phyloP scores from a whole-genome alignment of 306 rosid genomes.

The Adenanthera pavonina region DNA sequence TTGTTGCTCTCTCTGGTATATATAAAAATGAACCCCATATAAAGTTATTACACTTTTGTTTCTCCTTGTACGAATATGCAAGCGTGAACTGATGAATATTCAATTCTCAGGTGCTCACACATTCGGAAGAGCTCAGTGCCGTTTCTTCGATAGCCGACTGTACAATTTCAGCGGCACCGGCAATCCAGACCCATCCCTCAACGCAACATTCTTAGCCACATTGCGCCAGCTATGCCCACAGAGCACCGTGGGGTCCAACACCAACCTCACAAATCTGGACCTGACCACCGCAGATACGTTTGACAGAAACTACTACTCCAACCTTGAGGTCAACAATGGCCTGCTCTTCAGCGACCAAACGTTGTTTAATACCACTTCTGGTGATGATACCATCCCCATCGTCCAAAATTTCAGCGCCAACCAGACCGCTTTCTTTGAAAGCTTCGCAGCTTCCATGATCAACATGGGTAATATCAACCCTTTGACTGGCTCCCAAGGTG shows the following conservation, averaged over 20 bases:
- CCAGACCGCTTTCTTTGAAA: not conserved
- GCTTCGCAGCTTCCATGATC: conserved; percentile 11
- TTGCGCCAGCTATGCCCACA: not conserved
- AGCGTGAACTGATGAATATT: too few species aligned
- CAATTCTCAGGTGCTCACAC: conserved; percentile 35
- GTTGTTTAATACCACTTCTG: not conserved
- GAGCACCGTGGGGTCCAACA: not conserved
- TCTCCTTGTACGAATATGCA: too few species aligned
- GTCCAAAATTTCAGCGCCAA: not conserved
- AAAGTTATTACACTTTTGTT: too few species aligned
- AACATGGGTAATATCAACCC: conserved; percentile 26
- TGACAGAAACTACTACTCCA: not conserved
- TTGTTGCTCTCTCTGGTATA: conserved; percentile 53
- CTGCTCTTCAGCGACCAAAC: conserved; percentile 15
- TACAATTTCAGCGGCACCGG: not conserved
- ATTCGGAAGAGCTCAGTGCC: conserved; percentile 32
- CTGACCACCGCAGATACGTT: conserved; percentile 2
- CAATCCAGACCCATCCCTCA: not conserved
- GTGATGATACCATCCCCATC: not conserved
- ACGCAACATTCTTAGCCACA: not conserved
- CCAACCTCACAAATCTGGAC: conserved; percentile 11
- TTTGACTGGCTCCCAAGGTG: conserved; percentile 9
- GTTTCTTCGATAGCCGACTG: not conserved
- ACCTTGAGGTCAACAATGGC: not conserved
- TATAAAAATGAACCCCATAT: too few species aligned